phyloP scores from a whole-genome alignment of 192 early-diverging fungal species.

The Coemansia sp. region DNA sequence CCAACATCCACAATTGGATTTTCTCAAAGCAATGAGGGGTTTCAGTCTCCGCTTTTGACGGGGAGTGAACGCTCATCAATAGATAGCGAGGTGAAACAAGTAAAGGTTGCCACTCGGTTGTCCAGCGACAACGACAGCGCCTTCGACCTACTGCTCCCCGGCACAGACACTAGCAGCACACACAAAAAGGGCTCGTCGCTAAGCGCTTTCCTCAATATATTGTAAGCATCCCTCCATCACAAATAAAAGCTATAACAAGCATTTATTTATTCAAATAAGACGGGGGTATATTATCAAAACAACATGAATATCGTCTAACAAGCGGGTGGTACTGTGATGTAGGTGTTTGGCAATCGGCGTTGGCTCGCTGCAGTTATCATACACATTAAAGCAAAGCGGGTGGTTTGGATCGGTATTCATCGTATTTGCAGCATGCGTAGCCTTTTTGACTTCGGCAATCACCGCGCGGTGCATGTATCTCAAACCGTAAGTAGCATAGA shows the following conservation, averaged over 20 bases:
- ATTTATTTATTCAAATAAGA: too few species aligned
- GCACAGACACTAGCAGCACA: neutral
- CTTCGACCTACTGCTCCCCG: neutral
- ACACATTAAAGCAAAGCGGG: conserved; percentile 40
- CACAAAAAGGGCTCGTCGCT: conserved; percentile 31
- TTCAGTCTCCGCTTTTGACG: too few species aligned
- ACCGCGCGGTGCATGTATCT: conserved; percentile 40
- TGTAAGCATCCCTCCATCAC: conserved; percentile 34
- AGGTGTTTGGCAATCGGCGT: conserved; percentile 45
- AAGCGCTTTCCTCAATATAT: conserved; percentile 35
- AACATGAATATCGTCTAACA: too few species aligned
- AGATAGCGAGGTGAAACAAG: too few species aligned
- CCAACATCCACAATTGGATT: too few species aligned
- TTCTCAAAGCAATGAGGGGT: too few species aligned
- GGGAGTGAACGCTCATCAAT: too few species aligned
- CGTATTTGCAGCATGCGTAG: conserved; percentile 24
- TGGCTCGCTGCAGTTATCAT: conserved; percentile 38
- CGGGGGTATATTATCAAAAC: too few species aligned
- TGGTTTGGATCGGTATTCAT: conserved; percentile 39
- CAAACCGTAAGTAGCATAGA: conserved; percentile 37
- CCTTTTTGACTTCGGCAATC: conserved; percentile 27
- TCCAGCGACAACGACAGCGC: conserved; percentile 1
- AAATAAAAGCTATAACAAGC: too few species aligned
- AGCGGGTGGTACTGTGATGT: too few species aligned
- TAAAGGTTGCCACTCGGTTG: too few species aligned